These are phyloP conservation scores for Yamadazyma taylorii DNA, from an alignment of 1,139 yeast genomes.

Conservation along the genomic window DNA sequence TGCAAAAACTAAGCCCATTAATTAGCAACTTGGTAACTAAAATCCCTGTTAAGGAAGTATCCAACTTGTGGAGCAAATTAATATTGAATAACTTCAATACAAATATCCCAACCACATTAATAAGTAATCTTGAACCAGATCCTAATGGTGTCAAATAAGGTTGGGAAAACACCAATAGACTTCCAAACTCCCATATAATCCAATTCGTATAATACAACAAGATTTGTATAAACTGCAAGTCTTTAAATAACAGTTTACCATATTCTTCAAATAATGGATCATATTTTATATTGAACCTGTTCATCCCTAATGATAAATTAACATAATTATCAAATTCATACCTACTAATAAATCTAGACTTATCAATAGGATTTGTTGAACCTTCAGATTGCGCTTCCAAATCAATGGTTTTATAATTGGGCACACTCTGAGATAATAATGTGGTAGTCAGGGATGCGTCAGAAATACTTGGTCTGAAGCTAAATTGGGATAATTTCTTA, in stretches of 20 bases:
- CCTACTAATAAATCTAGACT: conserved; percentile 7
- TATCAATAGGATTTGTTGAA: not conserved
- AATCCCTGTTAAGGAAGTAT: conserved; percentile 5
- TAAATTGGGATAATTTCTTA: conserved; percentile 14
- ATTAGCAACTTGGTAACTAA: conserved; percentile 10
- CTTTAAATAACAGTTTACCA: conserved; percentile 11
- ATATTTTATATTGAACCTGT: conserved; percentile 13
- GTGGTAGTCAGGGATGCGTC: not conserved
- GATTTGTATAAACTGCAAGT: conserved; percentile 9
- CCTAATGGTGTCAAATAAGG: conserved; percentile 8
- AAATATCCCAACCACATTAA: conserved; percentile 3
- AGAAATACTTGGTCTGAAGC: conserved; percentile 6
- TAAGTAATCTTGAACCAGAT: conserved; percentile 3
- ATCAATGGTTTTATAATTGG: conserved; percentile 8
- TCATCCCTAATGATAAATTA: conserved; percentile 13
- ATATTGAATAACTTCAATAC: conserved; percentile 17
- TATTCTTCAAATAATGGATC: conserved; percentile 20
- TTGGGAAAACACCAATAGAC: conserved; percentile 10
- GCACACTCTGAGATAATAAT: not conserved
- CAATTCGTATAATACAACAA: conserved; percentile 10
- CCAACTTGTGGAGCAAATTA: conserved; percentile 14
- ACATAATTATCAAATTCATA: conserved; percentile 14
- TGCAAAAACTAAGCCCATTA: conserved; percentile 11
- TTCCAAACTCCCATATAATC: conserved; percentile 13
- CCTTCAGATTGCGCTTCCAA: conserved; percentile 5